A percentile compares a stretch with the other conserved stretches of the same genome.
These are phyloP conservation scores for Lithospermum erythrorhizon DNA, from an alignment of 257 asterid genomes.

Conservation along the genomic window DNA sequence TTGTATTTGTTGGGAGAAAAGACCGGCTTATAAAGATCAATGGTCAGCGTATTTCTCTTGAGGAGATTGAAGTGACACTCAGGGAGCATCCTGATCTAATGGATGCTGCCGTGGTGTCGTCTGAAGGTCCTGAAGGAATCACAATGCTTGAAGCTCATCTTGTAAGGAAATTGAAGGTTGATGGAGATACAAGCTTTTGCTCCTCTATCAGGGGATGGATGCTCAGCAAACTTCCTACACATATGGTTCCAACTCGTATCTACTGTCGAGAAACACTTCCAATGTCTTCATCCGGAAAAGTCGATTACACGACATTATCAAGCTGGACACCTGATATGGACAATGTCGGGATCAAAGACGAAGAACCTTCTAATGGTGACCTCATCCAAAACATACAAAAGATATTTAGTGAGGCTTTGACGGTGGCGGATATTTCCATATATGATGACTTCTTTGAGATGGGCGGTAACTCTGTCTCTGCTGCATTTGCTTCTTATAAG, in stretches of 20 bases:
- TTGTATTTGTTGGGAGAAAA: constrained; percentile 71
- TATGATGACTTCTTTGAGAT: constrained; percentile 69
- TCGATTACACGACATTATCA: constrained; percentile 57
- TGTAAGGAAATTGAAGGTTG: constrained; percentile 29
- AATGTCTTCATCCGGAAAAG: constrained; percentile 74
- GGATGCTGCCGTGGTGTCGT: constrained; percentile 74
- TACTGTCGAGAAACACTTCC: constrained; percentile 52
- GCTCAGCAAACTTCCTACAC: constrained; percentile 47
- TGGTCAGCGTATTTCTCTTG: constrained; percentile 80
- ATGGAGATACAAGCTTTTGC: constrained; percentile 30
- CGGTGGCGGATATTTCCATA: constrained; percentile 48
- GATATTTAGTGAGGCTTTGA: constrained; percentile 70
- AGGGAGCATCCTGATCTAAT: constrained; percentile 54
- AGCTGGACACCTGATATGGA: constrained; percentile 26
- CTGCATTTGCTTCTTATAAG: constrained; percentile 68
- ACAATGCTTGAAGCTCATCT: constrained; percentile 68
- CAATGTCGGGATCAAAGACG: constrained; percentile 17
- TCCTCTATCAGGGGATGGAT: constrained; percentile 56
- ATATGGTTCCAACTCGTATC: constrained; percentile 56
- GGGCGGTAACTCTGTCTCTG: constrained; percentile 86
- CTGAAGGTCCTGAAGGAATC: constrained; percentile 39
- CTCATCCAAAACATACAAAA: constrained; percentile 49
- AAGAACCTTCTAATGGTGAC: constrained; percentile 32
- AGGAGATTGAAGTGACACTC: constrained; percentile 68
- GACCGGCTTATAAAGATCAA: constrained; percentile 73